Base-by-base conservation (phyloP, 2,329 filamentous ascomycete genomes). In the Diaporthe citri region DNA sequence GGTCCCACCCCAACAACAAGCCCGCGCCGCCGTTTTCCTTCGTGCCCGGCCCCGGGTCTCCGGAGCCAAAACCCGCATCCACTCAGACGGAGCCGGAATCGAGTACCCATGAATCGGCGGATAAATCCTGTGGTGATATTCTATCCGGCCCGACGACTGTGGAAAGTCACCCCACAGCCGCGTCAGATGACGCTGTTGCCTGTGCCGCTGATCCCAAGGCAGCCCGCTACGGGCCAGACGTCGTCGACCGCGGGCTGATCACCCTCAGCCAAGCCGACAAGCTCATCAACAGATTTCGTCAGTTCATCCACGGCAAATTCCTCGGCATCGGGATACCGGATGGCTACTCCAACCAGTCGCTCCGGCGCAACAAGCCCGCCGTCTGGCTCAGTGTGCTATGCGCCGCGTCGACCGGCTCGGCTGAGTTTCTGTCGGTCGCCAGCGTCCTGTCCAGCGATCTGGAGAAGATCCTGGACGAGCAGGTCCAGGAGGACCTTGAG, bases 351-450 rank as follows among this genome's bases (percentile, higher is more conserved):
- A 48, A 55, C 28, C 46, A 46, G 25, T 51, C 52, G 20, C 72
- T 76, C 36, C 72, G 75, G 31, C 25, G 52, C 17, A 13, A 43
- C 15, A 64, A 41, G 34, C 75, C 75, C 9, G 43, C 41, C 28
- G 25, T 74, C 15, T 76, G 75, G 75, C 72, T 76, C 51, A 76
- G 75, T 52, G 57, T 72, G 57, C 72, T 76, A n/a, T 72, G 75
- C 20, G 75, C 75, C 22, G 75, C 75, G 3, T 67, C 75, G 3
- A 13, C 41, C 1, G 75, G 75, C 22, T 74, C 72, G 1, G n/a
- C 43, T 3, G 72, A 62, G 64, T 39, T 71, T 20, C 9, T 72
- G 25, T 39, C 39, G 15, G 52, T 76, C 3, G 28, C 60, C 15
- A 52, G 51, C 17, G 25, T 15, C 13, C 13, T 76, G 41, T 66